These are phyloP conservation scores for Pachyrhizus erosus DNA, from an alignment of 306 rosid genomes.

Conservation along the genomic window DNA sequence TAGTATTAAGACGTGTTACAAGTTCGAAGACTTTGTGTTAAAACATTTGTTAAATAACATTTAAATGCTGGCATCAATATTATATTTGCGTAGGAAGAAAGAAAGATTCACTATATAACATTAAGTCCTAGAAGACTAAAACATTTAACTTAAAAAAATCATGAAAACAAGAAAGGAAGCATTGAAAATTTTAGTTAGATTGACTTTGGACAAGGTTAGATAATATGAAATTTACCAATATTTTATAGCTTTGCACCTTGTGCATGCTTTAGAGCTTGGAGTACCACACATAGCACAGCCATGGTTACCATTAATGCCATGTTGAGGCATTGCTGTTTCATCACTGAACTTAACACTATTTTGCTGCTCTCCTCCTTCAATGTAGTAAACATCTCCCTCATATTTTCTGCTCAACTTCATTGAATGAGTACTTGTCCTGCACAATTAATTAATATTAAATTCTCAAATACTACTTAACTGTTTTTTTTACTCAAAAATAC, in stretches of 20 bases:
- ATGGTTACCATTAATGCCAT: background rate
- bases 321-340: background rate
- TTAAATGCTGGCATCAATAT: background rate
- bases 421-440: constrained; percentile 29
- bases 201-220: background rate
- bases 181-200: constrained; percentile 17
- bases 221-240: constrained; percentile 33
- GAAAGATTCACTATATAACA: background rate
- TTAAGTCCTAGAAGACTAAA: background rate
- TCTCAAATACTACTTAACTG: no score
- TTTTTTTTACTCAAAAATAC: no score
- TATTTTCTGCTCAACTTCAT: constrained; percentile 11
- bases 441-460: background rate
- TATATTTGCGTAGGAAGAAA: background rate
- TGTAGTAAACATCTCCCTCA: background rate
- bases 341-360: background rate
- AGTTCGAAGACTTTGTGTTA: background rate
- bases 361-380: constrained; percentile 28
- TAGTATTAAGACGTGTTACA: no score
- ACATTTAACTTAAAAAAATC: background rate
- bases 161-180: background rate
- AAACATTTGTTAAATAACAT: background rate
- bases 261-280: constrained; percentile 42
- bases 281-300: constrained; percentile 45
- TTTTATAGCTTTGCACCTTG: constrained; percentile 46